These are phyloP conservation scores for Globisporangium rhizosaccharum DNA, from an alignment of 352 stramenopile genomes.

Conservation along the genomic window DNA sequence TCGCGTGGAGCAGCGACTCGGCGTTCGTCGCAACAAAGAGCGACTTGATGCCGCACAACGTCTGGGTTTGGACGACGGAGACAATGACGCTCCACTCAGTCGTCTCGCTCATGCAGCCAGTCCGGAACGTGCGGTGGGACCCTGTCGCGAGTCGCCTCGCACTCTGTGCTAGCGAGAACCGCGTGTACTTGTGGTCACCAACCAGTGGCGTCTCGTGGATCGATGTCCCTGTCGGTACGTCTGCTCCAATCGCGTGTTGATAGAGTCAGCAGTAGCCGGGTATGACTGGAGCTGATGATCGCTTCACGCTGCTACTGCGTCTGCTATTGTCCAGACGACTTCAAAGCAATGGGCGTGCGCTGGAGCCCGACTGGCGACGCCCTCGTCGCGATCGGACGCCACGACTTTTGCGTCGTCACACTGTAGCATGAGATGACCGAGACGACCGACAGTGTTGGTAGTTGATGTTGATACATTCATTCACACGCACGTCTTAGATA, in stretches of 20 bases:
- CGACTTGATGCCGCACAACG: constrained; percentile 78
- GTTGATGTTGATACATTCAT: constrained; percentile 1
- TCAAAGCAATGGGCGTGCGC: constrained; percentile 61
- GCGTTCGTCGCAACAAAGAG: constrained; percentile 71
- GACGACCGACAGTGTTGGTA: not conserved
- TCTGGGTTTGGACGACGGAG: constrained; percentile 81
- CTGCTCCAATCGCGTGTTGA: too few species aligned
- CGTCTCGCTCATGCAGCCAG: constrained; percentile 55
- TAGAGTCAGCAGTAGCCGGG: too few species aligned
- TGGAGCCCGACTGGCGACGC: constrained; percentile 53
- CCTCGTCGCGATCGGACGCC: constrained; percentile 46
- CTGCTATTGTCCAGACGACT: constrained; percentile 32
- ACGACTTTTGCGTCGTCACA: constrained; percentile 63
- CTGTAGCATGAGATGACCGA: not conserved
- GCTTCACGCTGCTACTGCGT: not conserved
- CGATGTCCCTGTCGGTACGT: constrained; percentile 42
- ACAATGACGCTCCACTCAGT: constrained; percentile 62
- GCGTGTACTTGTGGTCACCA: constrained; percentile 64
- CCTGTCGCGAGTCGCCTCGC: constrained; percentile 39
- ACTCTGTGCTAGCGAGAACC: constrained; percentile 51
- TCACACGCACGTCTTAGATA: not conserved
- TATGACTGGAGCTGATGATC: not conserved
- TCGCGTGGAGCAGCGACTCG: constrained; percentile 64
- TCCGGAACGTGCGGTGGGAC: constrained; percentile 66
- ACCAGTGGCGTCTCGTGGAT: constrained; percentile 62